Evolutionary conservation across 495 filamentous ascomycete genomes (phyloP), one percentile per base, ranked within the genome.

Genomic region (Daldinia vernicosa): DNA sequence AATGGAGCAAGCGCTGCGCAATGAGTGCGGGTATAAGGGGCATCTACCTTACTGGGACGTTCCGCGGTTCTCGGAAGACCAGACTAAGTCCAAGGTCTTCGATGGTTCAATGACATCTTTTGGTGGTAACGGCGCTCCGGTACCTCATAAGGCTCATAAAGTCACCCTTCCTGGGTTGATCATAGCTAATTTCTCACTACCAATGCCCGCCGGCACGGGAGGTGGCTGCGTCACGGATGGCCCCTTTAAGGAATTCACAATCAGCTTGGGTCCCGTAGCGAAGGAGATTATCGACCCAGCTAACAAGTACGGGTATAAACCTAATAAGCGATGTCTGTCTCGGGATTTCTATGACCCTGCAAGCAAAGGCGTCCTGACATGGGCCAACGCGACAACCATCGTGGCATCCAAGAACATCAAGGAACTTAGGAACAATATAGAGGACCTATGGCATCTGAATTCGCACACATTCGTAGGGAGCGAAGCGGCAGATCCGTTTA

Each of bases 11-110:
- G 85, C 87, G 6, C 82, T 94, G 4, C 82, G 86, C 47, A 82
- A 89, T 17, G 88, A 92, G 69, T 93, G 91, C 76, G 90, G 89
- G 51, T 93, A 91, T 75, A 85, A 78, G 3, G 89, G 89, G 37
- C 61, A 72, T 40, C 76, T 80, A 22, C 76, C 76, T 12, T 91
- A 90, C 80, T 91, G 88, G 89, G 84, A 91, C 71, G 90, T 88
- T 87, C 76, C 82, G 9, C 80, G 83, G n/a, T 83, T 84, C 51
- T 80, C 82, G n/a, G 53, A 79, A 4, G 76, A 80, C 55, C 83
- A 88, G 30, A 77, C 80, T 7, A 76, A 78, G 51, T 91, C 88
- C 12, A 82, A 84, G 30, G 77, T 92, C 33, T 91, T 91, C 70
- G 87, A 91, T 63, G 88, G 89, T 32, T 85, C 83, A 8, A 81